Evolutionary conservation across 306 rosid genomes (phyloP), one percentile per base, ranked within the genome.

Genomic region (Myrica gale): DNA sequence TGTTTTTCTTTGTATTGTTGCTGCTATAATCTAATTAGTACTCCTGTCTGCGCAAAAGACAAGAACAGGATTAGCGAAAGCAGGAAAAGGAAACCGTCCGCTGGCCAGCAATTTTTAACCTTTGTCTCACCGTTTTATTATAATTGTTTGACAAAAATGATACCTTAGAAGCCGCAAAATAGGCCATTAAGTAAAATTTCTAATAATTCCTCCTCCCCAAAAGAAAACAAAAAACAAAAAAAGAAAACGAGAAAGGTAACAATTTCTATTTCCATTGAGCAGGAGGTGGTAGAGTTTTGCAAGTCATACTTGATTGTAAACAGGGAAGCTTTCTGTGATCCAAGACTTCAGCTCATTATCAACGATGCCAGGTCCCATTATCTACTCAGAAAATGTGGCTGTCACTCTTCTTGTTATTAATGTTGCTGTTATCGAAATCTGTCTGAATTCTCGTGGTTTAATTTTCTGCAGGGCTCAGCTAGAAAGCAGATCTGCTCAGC

Each of bases 211-310:
- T 5, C 32, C 5, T 60, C 5, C 5, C 12, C 37, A 32, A 60
- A 26, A 15, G 5, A 51, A 51, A 12, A 13, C 3, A 6, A 0
- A 6, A 47, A 9, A 7, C 26, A 3, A 12, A 15, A 5, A 10
- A 60, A 23, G 43, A 16, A 23, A 37, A 32, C 44, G 3, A 32
- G 37, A 32, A 32, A 32, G 37, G 5, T 7, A 23, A 4, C 13
- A 60, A 60, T 69, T 55, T 56, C 17, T 66, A 73, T 51, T 48
- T 80, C 76, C 74, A 15, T 71, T 68, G 81, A 79, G 85, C 92
- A 93, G 98, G 98, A 91, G 78, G 98, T 91, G 80, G 98, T 93
- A 58, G 88, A 90, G 32, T 94, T 94, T 83, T 94, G 98, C 86
- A 94, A 94, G 85, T 91, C 98, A 74, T 86, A 87, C 84, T 73